A percentile compares a stretch with the other conserved stretches of the same genome.
Conservation (phyloP, 2,329 filamentous ascomycete genomes). For the Aspergillus piperis region DNA sequence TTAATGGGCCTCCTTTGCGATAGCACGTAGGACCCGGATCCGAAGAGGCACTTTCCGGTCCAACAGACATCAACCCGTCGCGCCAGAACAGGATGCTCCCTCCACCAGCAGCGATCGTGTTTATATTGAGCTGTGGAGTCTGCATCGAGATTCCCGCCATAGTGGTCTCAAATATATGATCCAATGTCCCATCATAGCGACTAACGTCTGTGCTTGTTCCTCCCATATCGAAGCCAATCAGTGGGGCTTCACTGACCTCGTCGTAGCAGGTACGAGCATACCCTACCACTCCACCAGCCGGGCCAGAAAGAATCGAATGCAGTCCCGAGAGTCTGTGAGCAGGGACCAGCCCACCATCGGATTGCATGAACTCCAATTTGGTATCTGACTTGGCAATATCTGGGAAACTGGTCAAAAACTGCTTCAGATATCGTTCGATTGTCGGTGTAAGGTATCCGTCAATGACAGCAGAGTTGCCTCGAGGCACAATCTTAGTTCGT, state of each 20-base stretch:
- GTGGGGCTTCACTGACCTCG: constrained; percentile 55
- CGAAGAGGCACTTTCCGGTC: constrained; percentile 83
- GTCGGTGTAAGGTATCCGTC: constrained; percentile 79
- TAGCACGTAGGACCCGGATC: constrained; percentile 91
- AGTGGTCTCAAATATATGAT: constrained; percentile 90
- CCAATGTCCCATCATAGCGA: constrained; percentile 80
- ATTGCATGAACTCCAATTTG: constrained; percentile 88
- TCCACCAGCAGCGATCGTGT: constrained; percentile 87
- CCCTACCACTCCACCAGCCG: constrained; percentile 89
- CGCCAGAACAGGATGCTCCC: constrained; percentile 70
- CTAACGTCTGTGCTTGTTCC: constrained; percentile 88
- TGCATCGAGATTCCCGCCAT: constrained; percentile 89
- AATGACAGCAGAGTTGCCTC: constrained; percentile 74
- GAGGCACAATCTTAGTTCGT: constrained; percentile 79
- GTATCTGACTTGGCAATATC: constrained; percentile 77
- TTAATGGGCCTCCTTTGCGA: constrained; percentile 82
- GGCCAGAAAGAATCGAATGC: constrained; percentile 82
- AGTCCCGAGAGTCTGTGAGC: constrained; percentile 70
- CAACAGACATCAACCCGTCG: constrained; percentile 85
- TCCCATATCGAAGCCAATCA: constrained; percentile 95
- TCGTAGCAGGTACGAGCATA: constrained; percentile 90
- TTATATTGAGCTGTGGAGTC: constrained; percentile 86
- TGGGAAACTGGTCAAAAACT: constrained; percentile 77
- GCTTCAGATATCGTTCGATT: constrained; percentile 70
- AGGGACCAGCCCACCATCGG: constrained; percentile 67